Evolutionary conservation across 805 yeast species (phyloP).

Genomic region (Cyberlindnera samutprakarnensis): DNA sequence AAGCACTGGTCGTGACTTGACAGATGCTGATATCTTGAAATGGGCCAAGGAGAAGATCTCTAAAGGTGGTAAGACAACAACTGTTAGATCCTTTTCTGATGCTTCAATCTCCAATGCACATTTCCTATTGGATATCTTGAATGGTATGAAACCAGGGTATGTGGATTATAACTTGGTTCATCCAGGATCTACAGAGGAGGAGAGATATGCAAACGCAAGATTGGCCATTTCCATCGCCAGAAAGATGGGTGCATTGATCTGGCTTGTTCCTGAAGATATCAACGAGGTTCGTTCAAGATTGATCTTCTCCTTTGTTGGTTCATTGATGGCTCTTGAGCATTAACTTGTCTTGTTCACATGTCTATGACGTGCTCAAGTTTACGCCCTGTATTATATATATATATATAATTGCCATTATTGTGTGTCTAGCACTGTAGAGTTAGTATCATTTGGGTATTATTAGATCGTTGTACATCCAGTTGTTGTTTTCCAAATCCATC

Average conservation of each 20-base stretch:
- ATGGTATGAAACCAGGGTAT: constrained; percentile 95
- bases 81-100: constrained; percentile 82
- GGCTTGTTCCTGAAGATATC: constrained; percentile 99
- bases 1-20: constrained; percentile 57
- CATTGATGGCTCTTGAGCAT: constrained; percentile 74
- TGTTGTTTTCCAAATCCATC: constrained; percentile 3
- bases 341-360: too few relatives aligned
- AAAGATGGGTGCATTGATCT: constrained; percentile 93
- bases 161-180: constrained; percentile 92
- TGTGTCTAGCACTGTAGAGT: too few relatives aligned
- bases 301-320: constrained; percentile 90
- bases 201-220: constrained; percentile 88
- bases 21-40: constrained; percentile 79
- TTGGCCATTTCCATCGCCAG: constrained; percentile 97
- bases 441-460: too few relatives aligned
- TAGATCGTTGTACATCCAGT: constrained; percentile 9
- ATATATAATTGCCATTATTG: too few relatives aligned
- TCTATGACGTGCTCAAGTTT: too few relatives aligned
- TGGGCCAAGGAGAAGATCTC: constrained; percentile 89
- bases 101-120: constrained; percentile 67
- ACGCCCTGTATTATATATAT: too few relatives aligned
- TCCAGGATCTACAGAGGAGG: constrained; percentile 74
- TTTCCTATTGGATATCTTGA: constrained; percentile 80
- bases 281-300: constrained; percentile 92
- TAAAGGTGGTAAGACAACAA: constrained; percentile 74